phyloP scores from a whole-genome alignment of 352 stramenopile genomes.

The Globisporangium alternatum region DNA sequence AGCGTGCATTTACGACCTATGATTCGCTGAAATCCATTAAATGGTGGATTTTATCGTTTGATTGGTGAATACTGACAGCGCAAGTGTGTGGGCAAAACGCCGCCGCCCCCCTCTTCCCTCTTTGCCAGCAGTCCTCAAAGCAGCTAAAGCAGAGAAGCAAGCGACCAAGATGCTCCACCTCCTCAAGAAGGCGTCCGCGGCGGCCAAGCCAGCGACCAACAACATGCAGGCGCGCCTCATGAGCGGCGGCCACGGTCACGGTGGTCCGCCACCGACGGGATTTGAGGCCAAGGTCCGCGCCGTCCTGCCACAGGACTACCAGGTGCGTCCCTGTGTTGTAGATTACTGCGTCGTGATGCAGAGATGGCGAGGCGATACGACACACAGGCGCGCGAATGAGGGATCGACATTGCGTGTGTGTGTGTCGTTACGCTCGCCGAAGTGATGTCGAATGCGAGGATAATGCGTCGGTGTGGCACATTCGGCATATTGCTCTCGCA shows the following conservation, averaged over 20 bases:
- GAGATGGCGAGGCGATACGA: neutral
- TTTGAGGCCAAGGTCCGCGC: slow-evolving; percentile 86
- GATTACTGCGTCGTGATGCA: neutral
- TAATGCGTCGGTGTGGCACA: neutral
- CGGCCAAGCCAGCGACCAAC: slow-evolving; percentile 50
- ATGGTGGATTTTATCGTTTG: too few species aligned
- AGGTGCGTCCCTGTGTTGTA: slow-evolving; percentile 41
- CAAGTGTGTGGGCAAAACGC: slow-evolving; percentile 18
- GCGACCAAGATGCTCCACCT: slow-evolving; percentile 59
- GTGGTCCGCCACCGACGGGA: slow-evolving; percentile 54
- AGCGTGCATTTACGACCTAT: neutral
- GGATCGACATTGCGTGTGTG: neutral
- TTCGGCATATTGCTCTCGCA: neutral
- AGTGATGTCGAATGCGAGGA: neutral
- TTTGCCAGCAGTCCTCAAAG: slow-evolving; percentile 10
- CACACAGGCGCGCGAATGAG: neutral
- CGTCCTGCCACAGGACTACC: slow-evolving; percentile 82
- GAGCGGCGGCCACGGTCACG: slow-evolving; percentile 62
- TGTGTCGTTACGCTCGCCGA: neutral
- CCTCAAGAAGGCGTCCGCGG: slow-evolving; percentile 63
- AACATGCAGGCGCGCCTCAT: slow-evolving; percentile 69
- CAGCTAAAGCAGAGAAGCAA: slow-evolving; percentile 8
- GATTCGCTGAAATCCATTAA: slow-evolving; percentile 10
- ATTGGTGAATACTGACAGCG: slow-evolving; percentile 13
- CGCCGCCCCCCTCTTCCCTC: slow-evolving; percentile 3